Evolutionary conservation across 2,329 filamentous ascomycete genomes (phyloP).

Genomic region (Sarocladium kiliense): DNA sequence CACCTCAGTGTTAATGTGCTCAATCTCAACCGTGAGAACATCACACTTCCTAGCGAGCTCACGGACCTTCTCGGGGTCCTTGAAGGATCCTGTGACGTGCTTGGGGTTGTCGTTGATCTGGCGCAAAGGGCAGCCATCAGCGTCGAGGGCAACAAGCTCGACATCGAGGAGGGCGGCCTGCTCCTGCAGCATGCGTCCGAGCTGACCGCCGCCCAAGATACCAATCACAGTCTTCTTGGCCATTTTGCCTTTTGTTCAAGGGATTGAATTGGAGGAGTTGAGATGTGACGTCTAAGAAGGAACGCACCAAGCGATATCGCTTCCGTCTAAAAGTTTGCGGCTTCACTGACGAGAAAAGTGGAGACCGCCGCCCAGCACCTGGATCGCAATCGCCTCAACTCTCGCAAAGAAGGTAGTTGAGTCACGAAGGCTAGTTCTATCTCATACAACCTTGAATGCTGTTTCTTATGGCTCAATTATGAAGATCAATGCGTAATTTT

Average conservation of each 20-base stretch:
- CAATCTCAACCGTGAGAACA: conserved; percentile 88
- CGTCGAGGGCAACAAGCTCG: conserved; percentile 74
- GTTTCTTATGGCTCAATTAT: no score
- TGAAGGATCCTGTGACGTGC: conserved; percentile 85
- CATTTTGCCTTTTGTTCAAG: conserved; percentile 16
- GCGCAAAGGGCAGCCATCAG: conserved; percentile 71
- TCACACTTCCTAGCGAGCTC: conserved; percentile 73
- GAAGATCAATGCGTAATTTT: no score
- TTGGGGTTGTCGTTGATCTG: conserved; percentile 71
- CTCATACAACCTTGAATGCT: no score
- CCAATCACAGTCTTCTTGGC: conserved; percentile 39
- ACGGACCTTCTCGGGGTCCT: conserved; percentile 71
- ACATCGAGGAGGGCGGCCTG: conserved; percentile 72
- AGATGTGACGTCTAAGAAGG: not conserved
- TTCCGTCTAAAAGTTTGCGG: not conserved
- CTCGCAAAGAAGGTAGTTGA: no score
- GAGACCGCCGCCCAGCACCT: no score
- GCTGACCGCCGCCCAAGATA: conserved; percentile 60
- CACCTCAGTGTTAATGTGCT: conserved; percentile 88
- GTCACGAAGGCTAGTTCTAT: no score
- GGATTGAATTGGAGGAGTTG: not conserved
- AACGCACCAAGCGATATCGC: not conserved
- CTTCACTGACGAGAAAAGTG: no score
- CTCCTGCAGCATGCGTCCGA: conserved; percentile 92
- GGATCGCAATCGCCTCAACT: no score